A percentile compares a stretch with the other conserved stretches of the same genome.
phyloP scores from a whole-genome alignment of 1,139 yeast species.

The Suhomyces anneliseae region DNA sequence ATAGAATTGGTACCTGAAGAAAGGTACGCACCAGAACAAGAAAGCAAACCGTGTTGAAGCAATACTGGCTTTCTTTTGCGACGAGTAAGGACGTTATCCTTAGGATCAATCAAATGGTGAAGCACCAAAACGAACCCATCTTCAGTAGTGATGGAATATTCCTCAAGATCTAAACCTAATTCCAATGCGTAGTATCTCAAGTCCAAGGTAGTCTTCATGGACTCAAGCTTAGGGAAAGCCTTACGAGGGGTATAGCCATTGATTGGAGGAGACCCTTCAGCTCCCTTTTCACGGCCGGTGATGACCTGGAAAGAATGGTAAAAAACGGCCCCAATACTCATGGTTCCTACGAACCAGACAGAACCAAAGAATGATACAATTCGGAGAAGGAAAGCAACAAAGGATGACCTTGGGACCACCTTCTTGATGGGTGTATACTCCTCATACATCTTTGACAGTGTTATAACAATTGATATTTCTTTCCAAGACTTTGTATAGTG shows the following conservation, averaged over 20 bases:
- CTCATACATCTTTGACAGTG: slow-evolving; percentile 15
- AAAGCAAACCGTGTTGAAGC: slow-evolving; percentile 81
- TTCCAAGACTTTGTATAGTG: too few species aligned
- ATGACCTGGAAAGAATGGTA: slow-evolving; percentile 28
- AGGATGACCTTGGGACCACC: slow-evolving; percentile 17
- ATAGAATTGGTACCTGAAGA: slow-evolving; percentile 76
- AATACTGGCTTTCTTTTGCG: slow-evolving; percentile 57
- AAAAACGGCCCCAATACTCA: slow-evolving; percentile 29
- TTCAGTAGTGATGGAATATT: slow-evolving; percentile 61
- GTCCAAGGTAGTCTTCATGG: slow-evolving; percentile 36
- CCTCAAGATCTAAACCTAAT: slow-evolving; percentile 59
- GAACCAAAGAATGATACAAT: slow-evolving; percentile 31
- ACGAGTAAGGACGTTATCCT: slow-evolving; percentile 32
- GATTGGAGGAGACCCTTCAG: slow-evolving; percentile 13
- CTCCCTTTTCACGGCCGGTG: slow-evolving; percentile 23
- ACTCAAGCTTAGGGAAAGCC: slow-evolving; percentile 32
- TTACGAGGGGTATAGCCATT: slow-evolving; percentile 27
- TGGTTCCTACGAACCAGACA: slow-evolving; percentile 25
- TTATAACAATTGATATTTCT: not conserved
- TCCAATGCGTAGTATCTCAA: slow-evolving; percentile 65
- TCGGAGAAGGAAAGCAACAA: slow-evolving; percentile 22
- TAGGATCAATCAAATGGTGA: slow-evolving; percentile 62
- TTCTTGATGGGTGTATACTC: slow-evolving; percentile 23
- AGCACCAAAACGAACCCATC: slow-evolving; percentile 76
- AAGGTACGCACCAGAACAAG: slow-evolving; percentile 81